Conservation (phyloP, 345 rosid genomes). For the thale cress (Arabidopsis thaliana) region TAIR10.1 NC_003074.8:19355501-19356000, state of each 20-base stretch:
- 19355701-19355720: neutral
- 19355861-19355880: slow-evolving; percentile 77
- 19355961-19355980: slow-evolving; percentile 9
- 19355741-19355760: slow-evolving; percentile 91
- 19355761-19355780: slow-evolving; percentile 88
- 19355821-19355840: slow-evolving; percentile 60
- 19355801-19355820: slow-evolving; percentile 70
- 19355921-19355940: slow-evolving; percentile 15
- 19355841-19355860: slow-evolving; percentile 55
- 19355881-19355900: slow-evolving; percentile 22
- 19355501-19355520: neutral
- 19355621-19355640: slow-evolving; percentile 76
- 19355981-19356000: slow-evolving; percentile 4
- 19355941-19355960: slow-evolving; percentile 5
- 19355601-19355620: slow-evolving; percentile 79
- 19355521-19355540: neutral
- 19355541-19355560: slow-evolving; percentile 8
- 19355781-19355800: slow-evolving; percentile 82
- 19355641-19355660: slow-evolving; percentile 87
- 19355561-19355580: slow-evolving; percentile 72
- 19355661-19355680: slow-evolving; percentile 57
- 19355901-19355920: slow-evolving; percentile 12
- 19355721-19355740: slow-evolving; percentile 39
- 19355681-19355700: slow-evolving; percentile 5
- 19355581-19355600: slow-evolving; percentile 85